Evolutionary conservation across 768 basidiomycete species (phyloP), one percentile per base, ranked within the genome.

Genomic region (Rhizopogon roseolus): DNA sequence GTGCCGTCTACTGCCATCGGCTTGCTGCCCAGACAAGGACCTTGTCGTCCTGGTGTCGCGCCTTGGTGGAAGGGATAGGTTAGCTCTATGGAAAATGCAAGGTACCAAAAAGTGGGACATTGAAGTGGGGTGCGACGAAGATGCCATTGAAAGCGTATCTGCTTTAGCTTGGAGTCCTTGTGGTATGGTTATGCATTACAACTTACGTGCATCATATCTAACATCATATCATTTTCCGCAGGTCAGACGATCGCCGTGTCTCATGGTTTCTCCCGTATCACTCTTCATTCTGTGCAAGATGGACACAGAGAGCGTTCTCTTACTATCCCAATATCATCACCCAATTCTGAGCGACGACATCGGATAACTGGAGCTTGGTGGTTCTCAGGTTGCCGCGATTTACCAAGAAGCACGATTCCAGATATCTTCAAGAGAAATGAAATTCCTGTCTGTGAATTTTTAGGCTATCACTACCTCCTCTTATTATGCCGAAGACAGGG

Each of bases 1-100:
- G 29, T 80, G 80, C 52, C 81, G 85, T 39, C 60, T 91, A 29
- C 68, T 88, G 25, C 54, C 73, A 9, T 78, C 83, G 19, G 81
- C 90, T 44, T 91, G 90, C 61, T 90, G 90, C 66, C 89, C 90
- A 8, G 90, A 92, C 72, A 93, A 92, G 66, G 90, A 93, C 67
- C 73, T 92, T 40, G 70, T 91, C 4, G 73, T 85, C 27, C 71
- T 90, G 7, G 72, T 91, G 48, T 84, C 85, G 54, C 79, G 82
- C 28, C 72, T 85, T 25, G 87, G 83, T 32, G 82, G 82, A 32
- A 78, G 79, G 57, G 88, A 90, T 62, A 78, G 82, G 55, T 67
- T 92, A 63, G 82, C 84, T 58, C 73, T 93, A 37, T 93, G 88
- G 88, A 91, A 89, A 60, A 80, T 84, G 66, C 84, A 86, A 58